Percentiles rank a stretch among this genome's conserved stretches.
Evolutionary conservation across 108 stramenopile genomes (phyloP).

Genomic region (Cyclotella baltica): DNA sequence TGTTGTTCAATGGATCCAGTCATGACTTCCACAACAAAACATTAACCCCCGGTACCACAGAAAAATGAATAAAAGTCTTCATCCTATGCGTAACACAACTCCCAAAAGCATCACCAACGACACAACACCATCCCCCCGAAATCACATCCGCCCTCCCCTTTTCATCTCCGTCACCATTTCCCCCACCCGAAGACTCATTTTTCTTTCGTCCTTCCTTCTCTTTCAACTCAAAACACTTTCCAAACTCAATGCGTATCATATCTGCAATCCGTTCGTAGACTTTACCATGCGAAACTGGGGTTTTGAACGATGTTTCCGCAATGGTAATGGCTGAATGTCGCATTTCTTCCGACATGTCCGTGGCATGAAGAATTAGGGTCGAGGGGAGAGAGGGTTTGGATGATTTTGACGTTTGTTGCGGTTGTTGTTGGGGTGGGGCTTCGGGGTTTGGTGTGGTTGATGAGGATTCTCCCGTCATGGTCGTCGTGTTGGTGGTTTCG

Average conservation of each 20-base stretch:
- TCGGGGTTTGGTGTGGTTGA: no score
- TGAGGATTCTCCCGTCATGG: no score
- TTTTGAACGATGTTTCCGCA: conserved; percentile 26
- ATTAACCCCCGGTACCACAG: conserved; percentile 31
- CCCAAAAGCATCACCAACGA: conserved; percentile 33
- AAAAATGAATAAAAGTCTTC: conserved; percentile 48
- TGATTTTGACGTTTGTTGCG: background rate
- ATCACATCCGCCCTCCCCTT: conserved; percentile 5
- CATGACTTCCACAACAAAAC: conserved; percentile 37
- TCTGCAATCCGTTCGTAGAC: conserved; percentile 32
- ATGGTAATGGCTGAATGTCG: conserved; percentile 26
- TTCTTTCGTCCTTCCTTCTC: background rate
- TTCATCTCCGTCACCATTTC: background rate
- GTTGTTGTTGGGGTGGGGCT: no score
- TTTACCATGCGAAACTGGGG: conserved; percentile 26
- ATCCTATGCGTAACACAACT: conserved; percentile 38
- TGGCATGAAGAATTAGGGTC: conserved; percentile 10
- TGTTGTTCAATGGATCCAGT: no score
- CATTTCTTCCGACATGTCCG: conserved; percentile 37
- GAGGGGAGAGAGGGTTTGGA: background rate
- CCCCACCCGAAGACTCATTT: no score
- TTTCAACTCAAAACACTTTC: conserved; percentile 2
- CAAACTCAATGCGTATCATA: conserved; percentile 25
- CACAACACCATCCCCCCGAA: conserved; percentile 29
- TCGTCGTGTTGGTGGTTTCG: no score